Base-by-base conservation (phyloP, 768 basidiomycete genomes). In the Auricularia sp. region DNA sequence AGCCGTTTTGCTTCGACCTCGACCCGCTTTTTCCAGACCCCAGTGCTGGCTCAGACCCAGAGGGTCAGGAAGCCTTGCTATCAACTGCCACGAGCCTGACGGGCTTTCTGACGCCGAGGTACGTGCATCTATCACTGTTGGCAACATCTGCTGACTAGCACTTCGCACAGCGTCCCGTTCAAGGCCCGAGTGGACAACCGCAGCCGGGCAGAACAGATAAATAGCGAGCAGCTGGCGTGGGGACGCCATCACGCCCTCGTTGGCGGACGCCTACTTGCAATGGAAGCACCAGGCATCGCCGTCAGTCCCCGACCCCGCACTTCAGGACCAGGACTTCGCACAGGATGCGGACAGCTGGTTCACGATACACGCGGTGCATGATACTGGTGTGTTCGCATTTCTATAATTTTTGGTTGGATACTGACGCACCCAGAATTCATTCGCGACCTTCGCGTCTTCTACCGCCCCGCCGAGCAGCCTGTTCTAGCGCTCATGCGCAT, bases 181-280 rank as follows among this genome's bases (percentile, higher is more conserved):
- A 51, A 16, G 47, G 16, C 7, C 16, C 47, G 47, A 8, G 21
- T 51, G 11, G 47, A 51, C 47, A 51, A 8, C 4, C 47, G 47
- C 5, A 18, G 11, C 11, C 47, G 47, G 4, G 47, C 47, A 5
- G 10, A 51, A 21, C 47, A 51, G 16, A 8, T 51, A 5, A 8
- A 51, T 5, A 18, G 5, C 16, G 11, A 51, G 47, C 11, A 51
- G 47, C 11, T 5, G 10, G 47, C 47, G 16, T 51, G n/a, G 47
- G 65, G 86, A 88, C 67, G 86, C 86, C 64, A 76, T 74, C 65
- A 81, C 82, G 64, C 82, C 82, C 7, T 89, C 91, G 69, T 80
- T 90, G 56, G 83, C 90, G 3, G 88, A 90, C 73, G 88, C 90
- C 10, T 90, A 90, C 72, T 16, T 51, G 5, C 11, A 8, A 6